These are phyloP conservation scores for Ceratocystis cubensis DNA, from an alignment of 2,329 filamentous ascomycete genomes.

Conservation along the genomic window DNA sequence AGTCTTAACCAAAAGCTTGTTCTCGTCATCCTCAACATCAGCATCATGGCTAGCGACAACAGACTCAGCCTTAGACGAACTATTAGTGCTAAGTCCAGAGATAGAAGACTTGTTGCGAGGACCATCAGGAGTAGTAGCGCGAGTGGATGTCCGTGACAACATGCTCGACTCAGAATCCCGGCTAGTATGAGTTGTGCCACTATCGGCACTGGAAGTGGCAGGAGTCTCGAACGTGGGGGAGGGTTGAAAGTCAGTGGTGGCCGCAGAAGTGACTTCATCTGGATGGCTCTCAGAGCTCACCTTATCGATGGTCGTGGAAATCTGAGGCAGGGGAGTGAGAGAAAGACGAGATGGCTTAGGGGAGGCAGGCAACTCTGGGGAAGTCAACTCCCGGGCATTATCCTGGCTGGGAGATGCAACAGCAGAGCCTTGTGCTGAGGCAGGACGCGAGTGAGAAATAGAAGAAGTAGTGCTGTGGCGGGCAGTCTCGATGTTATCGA, in stretches of 20 bases:
- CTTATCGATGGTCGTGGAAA: slow-evolving; percentile 42
- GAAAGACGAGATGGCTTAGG: slow-evolving; percentile 33
- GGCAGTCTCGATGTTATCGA: background rate
- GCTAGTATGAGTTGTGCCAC: slow-evolving; percentile 65
- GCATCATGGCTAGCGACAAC: slow-evolving; percentile 44
- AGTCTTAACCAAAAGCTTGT: slow-evolving; percentile 76
- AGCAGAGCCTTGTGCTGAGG: slow-evolving; percentile 35
- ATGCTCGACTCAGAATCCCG: slow-evolving; percentile 71
- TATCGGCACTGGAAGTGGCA: slow-evolving; percentile 63
- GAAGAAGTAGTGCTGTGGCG: background rate
- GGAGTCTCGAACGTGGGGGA: slow-evolving; percentile 55
- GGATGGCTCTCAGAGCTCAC: slow-evolving; percentile 34
- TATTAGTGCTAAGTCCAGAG: slow-evolving; percentile 55
- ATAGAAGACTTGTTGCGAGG: slow-evolving; percentile 49
- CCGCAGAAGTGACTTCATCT: slow-evolving; percentile 15
- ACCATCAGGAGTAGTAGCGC: slow-evolving; percentile 74
- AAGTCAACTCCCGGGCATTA: background rate
- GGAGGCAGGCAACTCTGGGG: slow-evolving; percentile 6
- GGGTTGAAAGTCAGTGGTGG: slow-evolving; percentile 34
- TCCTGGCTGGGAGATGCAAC: slow-evolving; percentile 12
- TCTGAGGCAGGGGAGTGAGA: slow-evolving; percentile 45
- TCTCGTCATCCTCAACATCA: slow-evolving; percentile 67
- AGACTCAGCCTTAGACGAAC: slow-evolving; percentile 36
- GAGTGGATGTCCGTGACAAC: slow-evolving; percentile 69
- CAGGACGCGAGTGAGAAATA: slow-evolving; percentile 27